phyloP scores from a whole-genome alignment of 768 basidiomycete species.

The Sporobolomyces roseus region DNA sequence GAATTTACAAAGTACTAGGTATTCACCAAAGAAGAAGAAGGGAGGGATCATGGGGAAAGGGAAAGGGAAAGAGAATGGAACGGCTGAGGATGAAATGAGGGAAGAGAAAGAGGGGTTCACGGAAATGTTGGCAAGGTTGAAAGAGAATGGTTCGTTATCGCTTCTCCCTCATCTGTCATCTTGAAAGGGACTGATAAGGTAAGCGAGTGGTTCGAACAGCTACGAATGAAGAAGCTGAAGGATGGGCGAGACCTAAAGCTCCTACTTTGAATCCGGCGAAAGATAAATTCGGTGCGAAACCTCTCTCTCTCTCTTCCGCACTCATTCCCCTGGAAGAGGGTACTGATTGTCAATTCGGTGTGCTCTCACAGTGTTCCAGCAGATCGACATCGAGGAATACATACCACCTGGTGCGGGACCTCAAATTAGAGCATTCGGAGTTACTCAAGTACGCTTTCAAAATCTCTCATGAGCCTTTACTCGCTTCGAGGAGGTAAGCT shows the following conservation, averaged over 20 bases:
- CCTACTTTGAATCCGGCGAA: constrained; percentile 25
- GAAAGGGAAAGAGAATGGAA: constrained; percentile 21
- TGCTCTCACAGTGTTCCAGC: constrained; percentile 62
- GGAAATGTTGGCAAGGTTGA: constrained; percentile 32
- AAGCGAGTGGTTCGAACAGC: neutral
- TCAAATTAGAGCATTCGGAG: constrained; percentile 72
- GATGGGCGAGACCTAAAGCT: constrained; percentile 30
- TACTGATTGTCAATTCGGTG: too few relatives aligned
- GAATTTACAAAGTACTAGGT: neutral
- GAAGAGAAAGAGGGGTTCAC: constrained; percentile 38
- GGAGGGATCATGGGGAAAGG: neutral
- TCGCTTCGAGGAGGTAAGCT: too few relatives aligned
- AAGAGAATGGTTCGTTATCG: constrained; percentile 21
- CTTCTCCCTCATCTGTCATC: neutral
- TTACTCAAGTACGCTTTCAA: constrained; percentile 68
- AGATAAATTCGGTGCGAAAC: constrained; percentile 31
- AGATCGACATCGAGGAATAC: constrained; percentile 83
- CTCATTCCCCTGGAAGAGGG: too few relatives aligned
- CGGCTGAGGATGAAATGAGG: constrained; percentile 15
- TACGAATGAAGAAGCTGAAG: constrained; percentile 23
- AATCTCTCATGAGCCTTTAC: too few relatives aligned
- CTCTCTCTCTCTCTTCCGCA: neutral
- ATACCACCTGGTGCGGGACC: constrained; percentile 56
- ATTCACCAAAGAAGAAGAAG: constrained; percentile 26
- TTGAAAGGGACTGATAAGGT: neutral